These are phyloP conservation scores for Acanthamoeba triangularis DNA, from an alignment of 208 protist genomes.

Conservation along the genomic window DNA sequence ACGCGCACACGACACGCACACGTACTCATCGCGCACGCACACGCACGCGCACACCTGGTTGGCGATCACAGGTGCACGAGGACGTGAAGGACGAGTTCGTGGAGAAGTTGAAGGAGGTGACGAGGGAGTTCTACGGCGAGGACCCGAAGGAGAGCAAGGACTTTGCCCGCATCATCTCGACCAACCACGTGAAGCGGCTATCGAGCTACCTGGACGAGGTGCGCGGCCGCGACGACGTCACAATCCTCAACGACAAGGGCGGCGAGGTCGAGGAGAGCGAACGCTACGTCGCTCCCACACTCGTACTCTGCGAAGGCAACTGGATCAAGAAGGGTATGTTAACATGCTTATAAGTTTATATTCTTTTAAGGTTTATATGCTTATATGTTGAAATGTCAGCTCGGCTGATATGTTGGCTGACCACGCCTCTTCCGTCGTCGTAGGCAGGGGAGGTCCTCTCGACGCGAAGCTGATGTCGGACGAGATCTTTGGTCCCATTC, in stretches of 20 bases:
- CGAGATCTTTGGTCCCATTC: slow-evolving; percentile 97
- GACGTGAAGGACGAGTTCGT: slow-evolving; percentile 86
- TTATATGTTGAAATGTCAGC: neutral
- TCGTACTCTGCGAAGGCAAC: slow-evolving; percentile 85
- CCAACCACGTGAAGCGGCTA: slow-evolving; percentile 88
- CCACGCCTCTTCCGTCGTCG: neutral
- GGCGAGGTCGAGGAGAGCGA: slow-evolving; percentile 89
- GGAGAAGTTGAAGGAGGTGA: slow-evolving; percentile 66
- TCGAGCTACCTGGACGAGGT: slow-evolving; percentile 14
- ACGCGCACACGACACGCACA: too few relatives aligned
- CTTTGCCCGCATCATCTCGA: slow-evolving; percentile 87
- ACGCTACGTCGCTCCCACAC: slow-evolving; percentile 92
- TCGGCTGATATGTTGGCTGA: neutral
- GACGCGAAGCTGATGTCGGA: slow-evolving; percentile 75
- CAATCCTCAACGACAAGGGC: slow-evolving; percentile 80
- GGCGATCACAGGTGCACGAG: slow-evolving; percentile 69
- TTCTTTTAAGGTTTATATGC: neutral
- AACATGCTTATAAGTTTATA: too few relatives aligned
- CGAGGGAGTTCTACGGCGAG: slow-evolving; percentile 80
- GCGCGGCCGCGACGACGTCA: neutral
- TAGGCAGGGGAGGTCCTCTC: slow-evolving; percentile 73
- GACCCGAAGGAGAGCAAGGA: slow-evolving; percentile 82
- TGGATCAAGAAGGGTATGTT: slow-evolving; percentile 22
- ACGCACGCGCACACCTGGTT: neutral
- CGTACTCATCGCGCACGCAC: neutral